These are phyloP conservation scores for Aspergillus vadensis DNA, from an alignment of 2,329 filamentous ascomycete genomes.

Conservation along the genomic window DNA sequence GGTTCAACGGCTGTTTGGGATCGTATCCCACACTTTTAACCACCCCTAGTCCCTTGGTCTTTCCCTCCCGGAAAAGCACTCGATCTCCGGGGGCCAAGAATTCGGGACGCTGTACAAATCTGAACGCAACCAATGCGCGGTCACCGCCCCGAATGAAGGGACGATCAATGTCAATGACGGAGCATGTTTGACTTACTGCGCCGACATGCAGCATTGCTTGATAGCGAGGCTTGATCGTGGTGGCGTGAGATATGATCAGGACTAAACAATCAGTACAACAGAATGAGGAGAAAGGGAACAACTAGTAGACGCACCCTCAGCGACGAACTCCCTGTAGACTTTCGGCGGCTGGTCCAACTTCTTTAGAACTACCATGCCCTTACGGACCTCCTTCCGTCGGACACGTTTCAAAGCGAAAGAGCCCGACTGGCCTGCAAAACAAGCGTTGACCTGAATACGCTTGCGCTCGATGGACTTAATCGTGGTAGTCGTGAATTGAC, in stretches of 20 bases:
- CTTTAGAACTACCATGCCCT: slow-evolving; percentile 95
- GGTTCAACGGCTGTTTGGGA: slow-evolving; percentile 54
- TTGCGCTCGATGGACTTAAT: slow-evolving; percentile 95
- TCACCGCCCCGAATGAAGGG: slow-evolving; percentile 93
- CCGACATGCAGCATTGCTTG: slow-evolving; percentile 98
- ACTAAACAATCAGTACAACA: slow-evolving; percentile 53
- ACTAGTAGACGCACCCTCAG: slow-evolving; percentile 60
- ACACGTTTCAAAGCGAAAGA: slow-evolving; percentile 89
- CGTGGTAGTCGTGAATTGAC: slow-evolving; percentile 82
- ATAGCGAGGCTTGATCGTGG: slow-evolving; percentile 94
- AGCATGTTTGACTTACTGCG: slow-evolving; percentile 90
- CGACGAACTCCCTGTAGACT: slow-evolving; percentile 74
- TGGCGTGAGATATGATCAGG: slow-evolving; percentile 90
- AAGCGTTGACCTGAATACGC: slow-evolving; percentile 82
- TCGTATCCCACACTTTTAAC: slow-evolving; percentile 92
- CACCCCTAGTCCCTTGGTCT: slow-evolving; percentile 93
- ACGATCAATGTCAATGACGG: slow-evolving; percentile 97
- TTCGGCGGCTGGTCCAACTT: slow-evolving; percentile 76
- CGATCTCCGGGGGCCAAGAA: slow-evolving; percentile 87
- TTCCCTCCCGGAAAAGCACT: slow-evolving; percentile 87
- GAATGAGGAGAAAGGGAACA: not conserved
- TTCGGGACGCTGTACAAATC: slow-evolving; percentile 91
- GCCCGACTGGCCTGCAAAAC: slow-evolving; percentile 87
- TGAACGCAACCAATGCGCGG: slow-evolving; percentile 89
- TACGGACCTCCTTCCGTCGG: slow-evolving; percentile 86